phyloP scores from a whole-genome alignment of 129 eudicot genomes.

The carrot (Daucus carota) region DH1_v3.0 NC_030385.2:13625501-13626000 shows the following conservation, averaged over 20 bases:
- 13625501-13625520: constrained; percentile 51
- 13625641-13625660: neutral
- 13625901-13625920: constrained; percentile 5
- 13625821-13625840: constrained; percentile 4
- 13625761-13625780: constrained; percentile 26
- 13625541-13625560: constrained; percentile 25
- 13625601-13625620: constrained; percentile 52
- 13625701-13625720: neutral
- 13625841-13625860: neutral
- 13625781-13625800: constrained; percentile 48
- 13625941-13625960: constrained; percentile 18
- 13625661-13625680: neutral
- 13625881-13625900: constrained; percentile 52
- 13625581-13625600: constrained; percentile 17
- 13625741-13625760: constrained; percentile 23
- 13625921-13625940: constrained; percentile 14
- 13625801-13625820: constrained; percentile 16
- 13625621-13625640: neutral
- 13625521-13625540: constrained; percentile 35
- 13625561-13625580: constrained; percentile 20
- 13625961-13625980: neutral
- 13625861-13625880: constrained; percentile 28
- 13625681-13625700: neutral
- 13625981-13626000: constrained; percentile 1
- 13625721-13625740: neutral